These are phyloP conservation scores for Penicillium canariense DNA, from an alignment of 495 filamentous ascomycete species.

Conservation along the genomic window DNA sequence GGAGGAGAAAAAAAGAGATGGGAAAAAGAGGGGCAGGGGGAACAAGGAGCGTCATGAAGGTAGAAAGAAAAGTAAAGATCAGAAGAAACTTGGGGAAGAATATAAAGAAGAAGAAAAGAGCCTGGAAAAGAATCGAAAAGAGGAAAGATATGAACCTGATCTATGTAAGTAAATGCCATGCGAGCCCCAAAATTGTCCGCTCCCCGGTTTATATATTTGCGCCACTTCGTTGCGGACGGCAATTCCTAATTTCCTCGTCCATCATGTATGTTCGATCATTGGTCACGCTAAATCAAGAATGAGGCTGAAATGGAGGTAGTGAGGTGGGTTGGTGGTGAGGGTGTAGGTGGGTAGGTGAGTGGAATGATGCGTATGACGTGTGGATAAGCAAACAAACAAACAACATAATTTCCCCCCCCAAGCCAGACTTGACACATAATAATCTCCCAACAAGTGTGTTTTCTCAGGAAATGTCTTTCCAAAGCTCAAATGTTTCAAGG, in stretches of 20 bases:
- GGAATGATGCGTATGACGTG: slow-evolving; percentile 1
- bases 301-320: slow-evolving; percentile 26
- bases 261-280: slow-evolving; percentile 51
- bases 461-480: neutral
- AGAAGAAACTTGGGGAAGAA: slow-evolving; percentile 9
- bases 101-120: slow-evolving; percentile 14
- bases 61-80: slow-evolving; percentile 10
- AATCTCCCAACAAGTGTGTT: neutral
- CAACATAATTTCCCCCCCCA: slow-evolving; percentile 27
- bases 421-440: slow-evolving; percentile 15
- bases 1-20: slow-evolving; percentile 12
- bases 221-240: slow-evolving; percentile 41
- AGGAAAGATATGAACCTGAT: slow-evolving; percentile 43
- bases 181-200: slow-evolving; percentile 45
- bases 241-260: slow-evolving; percentile 42
- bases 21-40: slow-evolving; percentile 5
- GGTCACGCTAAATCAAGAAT: slow-evolving; percentile 52
- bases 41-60: slow-evolving; percentile 3
- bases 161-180: slow-evolving; percentile 49
- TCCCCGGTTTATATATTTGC: slow-evolving; percentile 49
- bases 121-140: slow-evolving; percentile 17
- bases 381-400: slow-evolving; percentile 29
- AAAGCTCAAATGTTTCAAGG: slow-evolving; percentile 24
- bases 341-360: neutral
- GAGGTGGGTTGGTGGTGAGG: neutral